These are phyloP conservation scores for Wickerhamomyces sydowiorum DNA, from an alignment of 805 yeast genomes.

Conservation along the genomic window DNA sequence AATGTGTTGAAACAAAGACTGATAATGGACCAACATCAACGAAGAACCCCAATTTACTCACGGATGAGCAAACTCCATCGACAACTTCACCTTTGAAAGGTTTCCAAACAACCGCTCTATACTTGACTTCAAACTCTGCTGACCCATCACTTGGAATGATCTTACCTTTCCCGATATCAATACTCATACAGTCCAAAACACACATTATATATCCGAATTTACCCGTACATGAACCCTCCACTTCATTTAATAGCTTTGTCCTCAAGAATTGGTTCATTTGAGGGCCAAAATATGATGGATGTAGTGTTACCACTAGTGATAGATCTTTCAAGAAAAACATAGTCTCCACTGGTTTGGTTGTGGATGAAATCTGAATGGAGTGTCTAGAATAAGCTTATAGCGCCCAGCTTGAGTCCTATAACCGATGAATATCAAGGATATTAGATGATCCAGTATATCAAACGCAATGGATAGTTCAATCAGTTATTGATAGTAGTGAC, in stretches of 20 bases:
- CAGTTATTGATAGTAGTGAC: too few species aligned
- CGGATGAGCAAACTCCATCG: constrained; percentile 92
- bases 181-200: constrained; percentile 89
- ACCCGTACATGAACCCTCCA: constrained; percentile 98
- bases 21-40: constrained; percentile 97
- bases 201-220: constrained; percentile 97
- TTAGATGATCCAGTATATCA: too few species aligned
- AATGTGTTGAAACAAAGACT: constrained; percentile 90
- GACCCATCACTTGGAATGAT: constrained; percentile 88
- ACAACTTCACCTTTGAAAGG: constrained; percentile 99
- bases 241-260: constrained; percentile 87
- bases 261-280: constrained; percentile 93
- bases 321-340: constrained; percentile 70
- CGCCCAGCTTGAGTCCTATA: too few species aligned
- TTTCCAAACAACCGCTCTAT: constrained; percentile 95
- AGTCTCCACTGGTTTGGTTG: too few species aligned
- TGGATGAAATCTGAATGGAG: too few species aligned
- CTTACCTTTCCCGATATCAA: constrained; percentile 92
- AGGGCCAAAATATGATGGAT: constrained; percentile 97
- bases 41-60: constrained; percentile 91
- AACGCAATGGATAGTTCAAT: too few species aligned
- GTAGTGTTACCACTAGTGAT: constrained; percentile 85
- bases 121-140: constrained; percentile 94
- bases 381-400: too few species aligned
- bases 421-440: too few species aligned